A percentile compares a stretch with the other conserved stretches of the same genome.
These are phyloP conservation scores for Lactifluus echinatus DNA, from an alignment of 768 basidiomycete species.

Conservation along the genomic window DNA sequence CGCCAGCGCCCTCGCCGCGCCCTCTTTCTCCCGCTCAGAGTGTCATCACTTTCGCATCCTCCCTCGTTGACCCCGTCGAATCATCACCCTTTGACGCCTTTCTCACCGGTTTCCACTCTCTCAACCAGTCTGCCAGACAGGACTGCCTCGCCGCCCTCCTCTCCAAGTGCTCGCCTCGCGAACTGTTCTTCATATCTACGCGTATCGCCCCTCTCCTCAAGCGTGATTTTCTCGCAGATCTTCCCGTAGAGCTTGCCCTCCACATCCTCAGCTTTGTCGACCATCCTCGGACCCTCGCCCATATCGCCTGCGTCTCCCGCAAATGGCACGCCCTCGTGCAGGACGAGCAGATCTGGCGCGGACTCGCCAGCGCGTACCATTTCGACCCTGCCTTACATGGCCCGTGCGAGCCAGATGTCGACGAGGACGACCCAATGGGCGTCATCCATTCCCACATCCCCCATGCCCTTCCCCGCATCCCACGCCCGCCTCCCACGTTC, in stretches of 20 bases:
- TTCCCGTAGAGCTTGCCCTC: slow-evolving; percentile 19
- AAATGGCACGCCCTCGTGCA: slow-evolving; percentile 18
- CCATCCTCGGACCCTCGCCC: slow-evolving; percentile 16
- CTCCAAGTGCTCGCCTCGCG: slow-evolving; percentile 12
- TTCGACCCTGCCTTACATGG: slow-evolving; percentile 11
- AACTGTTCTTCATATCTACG: slow-evolving; percentile 17
- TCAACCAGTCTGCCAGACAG: slow-evolving; percentile 1
- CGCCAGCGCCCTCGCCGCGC: slow-evolving; percentile 20
- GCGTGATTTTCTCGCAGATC: slow-evolving; percentile 19
- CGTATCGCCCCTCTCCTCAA: slow-evolving; percentile 19
- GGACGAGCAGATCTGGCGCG: slow-evolving; percentile 17
- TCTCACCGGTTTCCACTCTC: slow-evolving; percentile 3
- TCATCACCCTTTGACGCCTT: background rate
- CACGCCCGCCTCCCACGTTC: background rate
- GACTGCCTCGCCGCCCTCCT: slow-evolving; percentile 15
- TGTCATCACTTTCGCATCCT: background rate
- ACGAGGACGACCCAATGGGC: slow-evolving; percentile 1
- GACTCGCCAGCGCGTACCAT: slow-evolving; percentile 7
- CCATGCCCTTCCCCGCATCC: background rate
- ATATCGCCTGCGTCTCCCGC: slow-evolving; percentile 16
- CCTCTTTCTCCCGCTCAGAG: slow-evolving; percentile 4
- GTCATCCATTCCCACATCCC: background rate
- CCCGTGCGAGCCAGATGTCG: background rate
- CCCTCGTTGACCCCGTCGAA: background rate
- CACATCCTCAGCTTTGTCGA: slow-evolving; percentile 18